Percentiles rank a stretch among this genome's conserved stretches.
phyloP scores from a whole-genome alignment of 2,329 filamentous ascomycete species.

The Fusarium sp. region DNA sequence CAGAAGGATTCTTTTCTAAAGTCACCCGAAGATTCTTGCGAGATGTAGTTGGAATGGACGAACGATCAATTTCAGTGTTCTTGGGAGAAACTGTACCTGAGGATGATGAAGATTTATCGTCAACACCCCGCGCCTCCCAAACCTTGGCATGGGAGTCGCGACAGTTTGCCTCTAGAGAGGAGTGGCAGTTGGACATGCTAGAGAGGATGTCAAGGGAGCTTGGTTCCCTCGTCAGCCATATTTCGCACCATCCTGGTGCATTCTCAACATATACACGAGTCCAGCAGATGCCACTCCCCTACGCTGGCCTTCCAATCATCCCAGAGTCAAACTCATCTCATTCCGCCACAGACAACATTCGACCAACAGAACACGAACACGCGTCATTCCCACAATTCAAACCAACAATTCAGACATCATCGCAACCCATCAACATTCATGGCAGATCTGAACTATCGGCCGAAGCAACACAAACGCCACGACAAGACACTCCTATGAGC shows the following conservation, averaged over 20 bases:
- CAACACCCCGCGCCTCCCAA: constrained; percentile 57
- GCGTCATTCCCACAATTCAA: constrained; percentile 53
- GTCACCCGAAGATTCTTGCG: constrained; percentile 87
- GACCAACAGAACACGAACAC: constrained; percentile 36
- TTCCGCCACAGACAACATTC: constrained; percentile 39
- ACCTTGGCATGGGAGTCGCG: constrained; percentile 42
- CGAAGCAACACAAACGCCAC: constrained; percentile 32
- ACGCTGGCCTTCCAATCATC: constrained; percentile 78
- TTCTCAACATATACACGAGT: constrained; percentile 82
- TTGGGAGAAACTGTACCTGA: constrained; percentile 81
- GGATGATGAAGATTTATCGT: constrained; percentile 57
- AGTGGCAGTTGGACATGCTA: constrained; percentile 81
- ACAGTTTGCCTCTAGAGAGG: constrained; percentile 49
- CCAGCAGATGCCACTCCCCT: constrained; percentile 73
- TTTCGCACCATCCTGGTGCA: constrained; percentile 83
- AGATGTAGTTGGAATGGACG: constrained; percentile 91
- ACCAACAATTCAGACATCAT: constrained; percentile 55
- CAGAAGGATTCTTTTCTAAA: constrained; percentile 79
- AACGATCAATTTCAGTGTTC: constrained; percentile 82
- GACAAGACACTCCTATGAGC: constrained; percentile 39
- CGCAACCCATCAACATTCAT: constrained; percentile 51
- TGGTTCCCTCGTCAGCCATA: constrained; percentile 81
- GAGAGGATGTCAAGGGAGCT: constrained; percentile 89
- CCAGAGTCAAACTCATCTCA: constrained; percentile 58
- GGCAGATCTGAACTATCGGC: constrained; percentile 38